A percentile compares a stretch with the other conserved stretches of the same genome.
Evolutionary conservation across 2,329 filamentous ascomycete genomes (phyloP).

Genomic region (Aspergillus persii): DNA sequence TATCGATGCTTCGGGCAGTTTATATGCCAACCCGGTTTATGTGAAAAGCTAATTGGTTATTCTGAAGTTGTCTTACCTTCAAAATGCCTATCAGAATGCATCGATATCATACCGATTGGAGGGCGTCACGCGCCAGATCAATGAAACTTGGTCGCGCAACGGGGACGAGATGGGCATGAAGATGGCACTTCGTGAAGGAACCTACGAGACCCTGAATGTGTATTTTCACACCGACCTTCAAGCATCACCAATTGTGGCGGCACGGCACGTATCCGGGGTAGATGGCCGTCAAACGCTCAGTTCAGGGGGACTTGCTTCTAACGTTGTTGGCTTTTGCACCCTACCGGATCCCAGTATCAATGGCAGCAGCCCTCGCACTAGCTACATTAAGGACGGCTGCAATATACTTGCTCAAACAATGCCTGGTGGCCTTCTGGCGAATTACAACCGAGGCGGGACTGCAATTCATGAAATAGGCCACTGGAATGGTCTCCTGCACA

Average conservation of each 20-base stretch:
- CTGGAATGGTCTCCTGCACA: slow-evolving; percentile 48
- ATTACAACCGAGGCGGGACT: slow-evolving; percentile 50
- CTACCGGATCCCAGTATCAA: slow-evolving; percentile 45
- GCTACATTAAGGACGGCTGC: slow-evolving; percentile 55
- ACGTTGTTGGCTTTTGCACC: slow-evolving; percentile 56
- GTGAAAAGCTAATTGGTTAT: background rate
- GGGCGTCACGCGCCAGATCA: slow-evolving; percentile 51
- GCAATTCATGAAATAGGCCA: slow-evolving; percentile 49
- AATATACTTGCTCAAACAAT: slow-evolving; percentile 58
- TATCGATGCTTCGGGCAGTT: background rate
- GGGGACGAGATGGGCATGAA: slow-evolving; percentile 53
- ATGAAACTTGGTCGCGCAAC: slow-evolving; percentile 55
- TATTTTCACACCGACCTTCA: slow-evolving; percentile 59
- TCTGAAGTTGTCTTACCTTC: slow-evolving; percentile 37
- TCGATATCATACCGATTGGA: slow-evolving; percentile 52
- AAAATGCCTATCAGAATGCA: slow-evolving; percentile 45
- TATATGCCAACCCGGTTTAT: background rate
- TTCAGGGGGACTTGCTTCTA: slow-evolving; percentile 21
- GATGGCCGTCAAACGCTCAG: slow-evolving; percentile 19
- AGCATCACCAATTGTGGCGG: slow-evolving; percentile 20
- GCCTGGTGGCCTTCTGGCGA: slow-evolving; percentile 49
- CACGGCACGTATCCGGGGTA: slow-evolving; percentile 24
- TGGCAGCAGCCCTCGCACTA: slow-evolving; percentile 31
- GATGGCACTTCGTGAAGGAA: slow-evolving; percentile 51
- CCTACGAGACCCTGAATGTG: slow-evolving; percentile 56